Evolutionary conservation across 352 stramenopile genomes (phyloP), one percentile per base, ranked within the genome.

Genomic region (Pythium biforme): DNA sequence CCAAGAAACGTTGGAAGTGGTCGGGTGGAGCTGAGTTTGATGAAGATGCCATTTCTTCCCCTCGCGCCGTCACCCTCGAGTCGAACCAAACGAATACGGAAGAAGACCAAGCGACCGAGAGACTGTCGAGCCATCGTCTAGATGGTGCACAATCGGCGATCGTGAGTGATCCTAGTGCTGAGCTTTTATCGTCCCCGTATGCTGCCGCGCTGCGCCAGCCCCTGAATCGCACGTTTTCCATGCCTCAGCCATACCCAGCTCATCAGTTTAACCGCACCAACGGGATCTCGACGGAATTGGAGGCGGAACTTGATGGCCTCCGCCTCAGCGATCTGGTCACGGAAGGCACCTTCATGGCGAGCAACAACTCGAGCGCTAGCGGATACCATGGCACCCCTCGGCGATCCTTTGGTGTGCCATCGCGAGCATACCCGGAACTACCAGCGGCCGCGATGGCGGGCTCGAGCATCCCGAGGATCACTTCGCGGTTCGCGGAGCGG

Each of bases 1-100:
- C 85, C 2, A 94, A 94, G 69, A 92, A 91, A 60, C 81, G 83
- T 19, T 92, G 83, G 83, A 88, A 88, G 74, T 94, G 83, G 83
- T 74, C 70, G 11, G 78, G 79, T 25, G 75, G 76, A 39, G 57
- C 34, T 27, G 66, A 73, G 11, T 49, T 39, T 37, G 66, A 69
- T 1, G 66, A 73, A n/a, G 66, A 73, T 27, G 34, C 19, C 8
- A 10, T 53, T 9, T 56, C 52, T 45, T 64, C 65, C 7, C 57
- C 54, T 8, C 55, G 48, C 7, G 23, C 25, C 10, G 41, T 29
- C 26, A 29, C 37, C 4, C 33, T 55, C 33, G 49, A 52, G 46
- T 64, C 40, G 9, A 64, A 58, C 43, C 54, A 64, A 33, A 19
- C 41, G 3, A 17, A 53, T 10, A 25, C n/a, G 23, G 59, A 63